These are phyloP conservation scores for Trichoderma polysporum DNA, from an alignment of 2,329 filamentous ascomycete species.

Conservation along the genomic window DNA sequence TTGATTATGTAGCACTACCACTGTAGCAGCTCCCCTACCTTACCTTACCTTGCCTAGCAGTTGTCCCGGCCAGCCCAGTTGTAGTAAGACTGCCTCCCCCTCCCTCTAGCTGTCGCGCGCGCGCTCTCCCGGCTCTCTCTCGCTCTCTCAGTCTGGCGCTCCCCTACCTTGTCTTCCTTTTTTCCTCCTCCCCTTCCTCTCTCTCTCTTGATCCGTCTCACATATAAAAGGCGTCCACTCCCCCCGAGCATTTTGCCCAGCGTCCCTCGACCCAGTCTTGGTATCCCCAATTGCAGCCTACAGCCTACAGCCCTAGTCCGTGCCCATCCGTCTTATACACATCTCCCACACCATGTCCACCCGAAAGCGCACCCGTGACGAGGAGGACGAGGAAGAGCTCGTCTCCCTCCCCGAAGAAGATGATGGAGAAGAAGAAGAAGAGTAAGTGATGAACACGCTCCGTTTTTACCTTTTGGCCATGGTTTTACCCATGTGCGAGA, in stretches of 20 bases:
- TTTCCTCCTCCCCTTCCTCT: slow-evolving; percentile 19
- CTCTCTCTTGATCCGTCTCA: slow-evolving; percentile 11
- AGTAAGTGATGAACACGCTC: slow-evolving; percentile 42
- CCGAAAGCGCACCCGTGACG: slow-evolving; percentile 59
- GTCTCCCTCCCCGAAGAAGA: slow-evolving; percentile 54
- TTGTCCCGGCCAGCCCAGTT: slow-evolving; percentile 15
- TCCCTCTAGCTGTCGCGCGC: slow-evolving; percentile 10
- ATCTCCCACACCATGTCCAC: slow-evolving; percentile 24
- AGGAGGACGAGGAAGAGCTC: slow-evolving; percentile 59
- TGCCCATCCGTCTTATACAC: slow-evolving; percentile 10
- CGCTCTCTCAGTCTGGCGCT: slow-evolving; percentile 11
- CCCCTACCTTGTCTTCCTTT: slow-evolving; percentile 16
- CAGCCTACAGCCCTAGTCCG: not conserved
- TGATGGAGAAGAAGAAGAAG: slow-evolving; percentile 54
- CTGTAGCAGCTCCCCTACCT: slow-evolving; percentile 19
- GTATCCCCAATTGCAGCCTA: slow-evolving; percentile 8
- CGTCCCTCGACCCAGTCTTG: slow-evolving; percentile 22
- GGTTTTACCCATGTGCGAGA: not conserved
- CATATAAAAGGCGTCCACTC: slow-evolving; percentile 22
- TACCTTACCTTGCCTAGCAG: not conserved
- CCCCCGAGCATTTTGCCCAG: slow-evolving; percentile 8
- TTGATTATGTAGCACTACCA: not conserved
- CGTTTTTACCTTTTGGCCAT: not conserved
- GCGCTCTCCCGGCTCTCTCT: slow-evolving; percentile 2
- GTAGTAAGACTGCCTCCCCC: slow-evolving; percentile 21